Conservation (phyloP, 257 asterid genomes). For the Jasminum sambac region DNA sequence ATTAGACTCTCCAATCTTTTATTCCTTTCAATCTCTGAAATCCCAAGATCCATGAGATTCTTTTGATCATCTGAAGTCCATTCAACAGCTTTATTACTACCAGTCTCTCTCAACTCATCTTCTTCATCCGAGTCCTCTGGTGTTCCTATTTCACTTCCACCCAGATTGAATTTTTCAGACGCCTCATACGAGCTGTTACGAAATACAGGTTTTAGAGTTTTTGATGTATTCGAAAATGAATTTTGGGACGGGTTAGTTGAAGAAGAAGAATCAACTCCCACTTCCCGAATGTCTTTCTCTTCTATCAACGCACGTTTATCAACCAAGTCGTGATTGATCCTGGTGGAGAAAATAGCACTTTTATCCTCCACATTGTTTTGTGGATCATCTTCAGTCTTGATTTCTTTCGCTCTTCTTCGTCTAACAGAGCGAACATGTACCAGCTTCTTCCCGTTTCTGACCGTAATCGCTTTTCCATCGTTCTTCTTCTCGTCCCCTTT, state of each 20-base stretch:
- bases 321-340: constrained; percentile 23
- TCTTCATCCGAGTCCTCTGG: constrained; percentile 41
- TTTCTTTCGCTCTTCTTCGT: constrained; percentile 49
- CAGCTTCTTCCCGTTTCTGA: constrained; percentile 26
- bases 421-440: constrained; percentile 69
- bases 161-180: constrained; percentile 6
- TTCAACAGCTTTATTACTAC: constrained; percentile 34
- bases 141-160: constrained; percentile 19
- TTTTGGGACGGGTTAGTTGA: constrained; percentile 14
- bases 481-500: constrained; percentile 21
- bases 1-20: constrained; percentile 85
- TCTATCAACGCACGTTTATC: constrained; percentile 47
- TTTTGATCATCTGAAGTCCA: constrained; percentile 48
- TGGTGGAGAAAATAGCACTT: constrained; percentile 32
- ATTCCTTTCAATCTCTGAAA: constrained; percentile 68
- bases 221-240: constrained; percentile 17
- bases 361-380: constrained; percentile 43
- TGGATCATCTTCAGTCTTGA: constrained; percentile 25
- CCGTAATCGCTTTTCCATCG: constrained; percentile 10
- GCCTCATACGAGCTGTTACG: not conserved
- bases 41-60: constrained; percentile 55
- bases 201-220: constrained; percentile 8
- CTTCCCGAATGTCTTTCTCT: constrained; percentile 62
- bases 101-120: constrained; percentile 33
- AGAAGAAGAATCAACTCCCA: constrained; percentile 33